Percentiles rank a stretch among this genome's conserved stretches.
phyloP scores from a whole-genome alignment of 441 rosid genomes.

The Jatropha podagrica region DNA sequence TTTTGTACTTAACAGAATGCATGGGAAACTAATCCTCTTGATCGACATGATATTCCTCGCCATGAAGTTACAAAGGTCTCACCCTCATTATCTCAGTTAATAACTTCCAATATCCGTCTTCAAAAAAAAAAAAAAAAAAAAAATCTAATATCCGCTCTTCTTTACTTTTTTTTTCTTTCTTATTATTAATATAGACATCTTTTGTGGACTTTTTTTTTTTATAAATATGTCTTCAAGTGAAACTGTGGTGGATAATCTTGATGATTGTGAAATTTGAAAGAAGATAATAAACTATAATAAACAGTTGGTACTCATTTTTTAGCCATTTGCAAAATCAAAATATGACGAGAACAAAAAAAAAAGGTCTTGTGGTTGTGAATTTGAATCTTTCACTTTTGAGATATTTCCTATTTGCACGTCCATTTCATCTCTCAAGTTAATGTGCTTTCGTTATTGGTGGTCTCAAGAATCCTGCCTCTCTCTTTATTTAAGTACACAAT shows the following conservation, averaged over 20 bases:
- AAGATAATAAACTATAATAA: not conserved
- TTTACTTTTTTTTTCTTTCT: too few relatives aligned
- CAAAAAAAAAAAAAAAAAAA: too few relatives aligned
- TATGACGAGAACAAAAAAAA: too few relatives aligned
- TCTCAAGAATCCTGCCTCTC: not conserved
- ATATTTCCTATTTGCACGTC: not conserved
- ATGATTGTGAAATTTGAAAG: not conserved
- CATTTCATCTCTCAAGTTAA: conserved; percentile 10
- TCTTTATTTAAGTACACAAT: not conserved
- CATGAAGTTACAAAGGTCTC: conserved; percentile 44
- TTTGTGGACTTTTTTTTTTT: not conserved
- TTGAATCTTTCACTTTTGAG: conserved; percentile 10
- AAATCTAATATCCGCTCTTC: too few relatives aligned
- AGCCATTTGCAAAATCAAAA: too few relatives aligned
- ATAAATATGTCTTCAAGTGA: not conserved
- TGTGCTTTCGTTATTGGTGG: conserved; percentile 1
- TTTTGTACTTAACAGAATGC: conserved; percentile 28
- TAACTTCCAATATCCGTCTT: not conserved
- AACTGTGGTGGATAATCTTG: not conserved
- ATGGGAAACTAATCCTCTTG: conserved; percentile 36
- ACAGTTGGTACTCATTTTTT: too few relatives aligned
- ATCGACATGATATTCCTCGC: conserved; percentile 60
- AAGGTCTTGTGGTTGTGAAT: conserved; percentile 3
- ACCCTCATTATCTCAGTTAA: not conserved
- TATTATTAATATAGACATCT: not conserved